Evolutionary conservation across 148 eudicot genomes (phyloP).

Genomic region (Rheum nobile): DNA sequence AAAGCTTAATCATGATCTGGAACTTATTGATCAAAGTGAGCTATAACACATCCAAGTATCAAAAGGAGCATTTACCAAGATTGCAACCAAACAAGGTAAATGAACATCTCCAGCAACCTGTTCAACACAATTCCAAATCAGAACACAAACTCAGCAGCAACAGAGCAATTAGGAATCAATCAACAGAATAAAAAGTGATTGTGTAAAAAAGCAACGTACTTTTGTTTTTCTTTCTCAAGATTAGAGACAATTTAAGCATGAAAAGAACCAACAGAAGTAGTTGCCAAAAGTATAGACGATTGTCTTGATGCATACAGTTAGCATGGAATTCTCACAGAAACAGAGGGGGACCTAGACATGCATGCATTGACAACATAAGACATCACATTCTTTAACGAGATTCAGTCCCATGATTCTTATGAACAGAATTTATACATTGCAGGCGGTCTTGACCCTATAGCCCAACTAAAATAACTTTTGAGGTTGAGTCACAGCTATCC

Average conservation of each 20-base stretch:
- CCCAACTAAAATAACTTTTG: no score
- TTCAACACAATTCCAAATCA: background rate
- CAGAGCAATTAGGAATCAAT: background rate
- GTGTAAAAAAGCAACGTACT: background rate
- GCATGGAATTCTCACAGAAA: background rate
- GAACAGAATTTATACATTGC: background rate
- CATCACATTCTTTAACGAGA: background rate
- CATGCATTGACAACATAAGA: background rate
- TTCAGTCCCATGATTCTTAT: background rate
- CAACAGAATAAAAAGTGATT: background rate
- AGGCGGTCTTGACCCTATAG: no score
- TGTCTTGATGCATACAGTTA: background rate
- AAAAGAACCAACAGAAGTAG: background rate
- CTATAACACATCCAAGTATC: background rate
- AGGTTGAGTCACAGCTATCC: no score
- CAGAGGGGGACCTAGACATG: background rate
- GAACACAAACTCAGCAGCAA: background rate
- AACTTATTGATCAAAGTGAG: background rate
- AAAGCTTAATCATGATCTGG: background rate
- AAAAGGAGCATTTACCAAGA: background rate
- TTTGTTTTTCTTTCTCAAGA: background rate
- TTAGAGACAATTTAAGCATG: background rate
- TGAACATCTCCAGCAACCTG: background rate
- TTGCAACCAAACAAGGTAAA: background rate
- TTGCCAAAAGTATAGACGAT: background rate